Evolutionary conservation across 2,329 filamentous ascomycete genomes (phyloP).

Genomic region (Verticillium klebahnii): DNA sequence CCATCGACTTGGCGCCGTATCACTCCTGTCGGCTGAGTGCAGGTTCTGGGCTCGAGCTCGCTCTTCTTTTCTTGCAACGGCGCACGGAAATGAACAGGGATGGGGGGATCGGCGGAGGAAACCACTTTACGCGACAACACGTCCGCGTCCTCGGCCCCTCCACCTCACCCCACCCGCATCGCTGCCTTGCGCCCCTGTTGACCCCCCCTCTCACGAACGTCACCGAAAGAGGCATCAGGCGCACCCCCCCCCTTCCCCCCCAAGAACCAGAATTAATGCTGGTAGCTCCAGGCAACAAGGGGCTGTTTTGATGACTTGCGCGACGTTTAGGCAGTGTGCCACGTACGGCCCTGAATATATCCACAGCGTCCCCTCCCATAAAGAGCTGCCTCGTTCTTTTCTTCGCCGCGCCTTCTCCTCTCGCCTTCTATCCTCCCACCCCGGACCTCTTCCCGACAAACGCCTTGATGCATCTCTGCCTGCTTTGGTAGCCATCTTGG

Average conservation of each 20-base stretch:
- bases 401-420: neutral
- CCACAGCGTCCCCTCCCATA: neutral
- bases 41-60: conserved; percentile 16
- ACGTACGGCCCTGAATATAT: neutral
- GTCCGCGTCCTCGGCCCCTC: conserved; percentile 4
- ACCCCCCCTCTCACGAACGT: conserved; percentile 15
- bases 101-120: conserved; percentile 13
- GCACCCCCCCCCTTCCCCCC: neutral
- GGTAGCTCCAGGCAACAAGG: neutral
- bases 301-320: neutral
- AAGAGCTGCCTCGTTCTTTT: neutral
- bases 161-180: neutral
- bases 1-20: neutral
- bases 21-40: conserved; percentile 8
- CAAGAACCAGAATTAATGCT: neutral
- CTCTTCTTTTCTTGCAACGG: neutral
- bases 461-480: neutral
- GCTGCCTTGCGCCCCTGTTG: conserved; percentile 8
- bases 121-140: conserved; percentile 33
- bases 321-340: neutral
- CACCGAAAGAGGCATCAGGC: neutral
- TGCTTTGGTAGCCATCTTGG: neutral
- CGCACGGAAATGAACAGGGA: neutral
- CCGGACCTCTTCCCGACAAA: neutral
- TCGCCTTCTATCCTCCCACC: neutral